These are phyloP conservation scores for Wickerhamomyces sp. DNA, from an alignment of 1,139 yeast genomes.

Conservation along the genomic window DNA sequence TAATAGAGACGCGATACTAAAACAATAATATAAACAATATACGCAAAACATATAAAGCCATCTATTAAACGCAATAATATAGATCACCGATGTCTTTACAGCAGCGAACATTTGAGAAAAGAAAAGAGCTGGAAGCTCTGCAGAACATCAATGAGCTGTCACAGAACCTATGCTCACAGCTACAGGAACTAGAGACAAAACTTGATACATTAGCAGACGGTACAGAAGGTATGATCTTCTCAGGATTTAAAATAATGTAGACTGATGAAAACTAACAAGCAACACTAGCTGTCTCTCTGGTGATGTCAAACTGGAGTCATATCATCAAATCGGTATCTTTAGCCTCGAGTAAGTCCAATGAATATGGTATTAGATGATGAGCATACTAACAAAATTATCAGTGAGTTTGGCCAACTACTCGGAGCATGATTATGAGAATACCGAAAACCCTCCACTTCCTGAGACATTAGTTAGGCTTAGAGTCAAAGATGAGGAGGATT, in stretches of 20 bases:
- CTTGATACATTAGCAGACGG: conserved; percentile 25
- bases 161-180: conserved; percentile 18
- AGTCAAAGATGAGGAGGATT: conserved; percentile 35
- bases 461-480: conserved; percentile 69
- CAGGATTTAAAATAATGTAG: too few relatives aligned
- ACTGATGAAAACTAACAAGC: conserved; percentile 8
- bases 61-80: conserved; percentile 13
- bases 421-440: conserved; percentile 42
- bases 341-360: conserved; percentile 42
- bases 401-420: conserved; percentile 47
- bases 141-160: conserved; percentile 16
- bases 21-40: background rate
- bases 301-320: conserved; percentile 66
- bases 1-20: too few relatives aligned
- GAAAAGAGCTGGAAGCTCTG: conserved; percentile 18
- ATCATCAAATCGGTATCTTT: conserved; percentile 61
- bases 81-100: conserved; percentile 30
- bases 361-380: background rate
- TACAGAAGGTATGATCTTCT: conserved; percentile 24
- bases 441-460: conserved; percentile 43
- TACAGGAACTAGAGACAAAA: conserved; percentile 23
- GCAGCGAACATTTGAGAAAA: conserved; percentile 21
- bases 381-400: conserved; percentile 10
- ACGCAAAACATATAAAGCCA: background rate
- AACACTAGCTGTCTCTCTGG: conserved; percentile 38